Conservation (phyloP, 2,329 filamentous ascomycete species). For the Pseudocercospora eumusae region DNA sequence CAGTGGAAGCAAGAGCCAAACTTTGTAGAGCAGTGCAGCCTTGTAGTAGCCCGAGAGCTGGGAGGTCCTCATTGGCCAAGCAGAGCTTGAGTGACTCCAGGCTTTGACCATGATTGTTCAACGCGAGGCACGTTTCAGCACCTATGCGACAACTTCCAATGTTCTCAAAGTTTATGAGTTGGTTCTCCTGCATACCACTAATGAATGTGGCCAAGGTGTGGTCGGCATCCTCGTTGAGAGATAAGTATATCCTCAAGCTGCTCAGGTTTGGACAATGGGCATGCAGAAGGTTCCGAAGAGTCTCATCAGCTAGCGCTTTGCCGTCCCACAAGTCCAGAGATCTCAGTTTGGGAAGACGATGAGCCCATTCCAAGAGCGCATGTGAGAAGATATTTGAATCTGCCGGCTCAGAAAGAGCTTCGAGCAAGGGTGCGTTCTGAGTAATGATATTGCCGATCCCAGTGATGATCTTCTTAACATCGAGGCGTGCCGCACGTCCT, state of each 20-base stretch:
- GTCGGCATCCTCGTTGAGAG: slow-evolving; percentile 53
- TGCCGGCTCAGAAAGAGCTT: slow-evolving; percentile 47
- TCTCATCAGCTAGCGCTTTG: slow-evolving; percentile 57
- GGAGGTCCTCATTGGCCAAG: slow-evolving; percentile 52
- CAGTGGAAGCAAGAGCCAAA: slow-evolving; percentile 52
- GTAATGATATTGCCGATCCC: slow-evolving; percentile 51
- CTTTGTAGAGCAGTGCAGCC: slow-evolving; percentile 53
- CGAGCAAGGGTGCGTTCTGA: slow-evolving; percentile 52
- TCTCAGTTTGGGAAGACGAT: slow-evolving; percentile 59
- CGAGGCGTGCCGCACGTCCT: slow-evolving; percentile 38
- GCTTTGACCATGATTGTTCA: slow-evolving; percentile 57
- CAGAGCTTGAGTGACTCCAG: slow-evolving; percentile 57
- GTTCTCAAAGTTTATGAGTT: slow-evolving; percentile 60
- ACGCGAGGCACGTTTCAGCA: slow-evolving; percentile 55
- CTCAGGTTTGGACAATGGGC: slow-evolving; percentile 63
- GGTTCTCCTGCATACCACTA: slow-evolving; percentile 54
- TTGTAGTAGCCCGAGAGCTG: slow-evolving; percentile 52
- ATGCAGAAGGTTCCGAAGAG: slow-evolving; percentile 56
- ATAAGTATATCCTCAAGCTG: slow-evolving; percentile 60
- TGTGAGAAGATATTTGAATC: slow-evolving; percentile 54
- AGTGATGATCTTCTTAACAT: slow-evolving; percentile 48
- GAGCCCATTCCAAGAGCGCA: slow-evolving; percentile 60
- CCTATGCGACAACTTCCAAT: slow-evolving; percentile 59
- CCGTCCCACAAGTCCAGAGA: slow-evolving; percentile 64
- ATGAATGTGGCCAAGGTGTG: slow-evolving; percentile 26